These are phyloP conservation scores for Glebionis coronaria DNA, from an alignment of 129 eudicot species.

Conservation along the genomic window DNA sequence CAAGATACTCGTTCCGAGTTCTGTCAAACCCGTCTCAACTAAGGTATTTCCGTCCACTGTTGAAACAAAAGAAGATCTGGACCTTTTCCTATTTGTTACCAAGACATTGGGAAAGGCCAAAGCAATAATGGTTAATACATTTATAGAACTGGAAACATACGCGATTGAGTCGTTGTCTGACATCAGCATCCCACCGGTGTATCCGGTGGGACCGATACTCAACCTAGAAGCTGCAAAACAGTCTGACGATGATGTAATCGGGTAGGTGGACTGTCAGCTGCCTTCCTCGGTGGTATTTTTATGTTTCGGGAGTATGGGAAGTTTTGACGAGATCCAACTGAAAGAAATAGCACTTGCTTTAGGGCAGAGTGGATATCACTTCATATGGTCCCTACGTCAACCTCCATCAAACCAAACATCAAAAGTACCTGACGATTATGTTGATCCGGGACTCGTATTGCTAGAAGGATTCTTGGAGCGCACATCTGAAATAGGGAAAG, in stretches of 20 bases:
- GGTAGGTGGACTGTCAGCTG: conserved; percentile 1
- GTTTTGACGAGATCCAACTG: conserved; percentile 5
- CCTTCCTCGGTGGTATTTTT: conserved; percentile 1
- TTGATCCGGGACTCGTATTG: not conserved
- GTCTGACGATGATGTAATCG: not conserved
- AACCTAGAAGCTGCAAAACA: not conserved
- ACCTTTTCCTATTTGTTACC: not conserved
- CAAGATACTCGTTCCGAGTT: conserved; percentile 4
- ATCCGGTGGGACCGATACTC: conserved; percentile 12
- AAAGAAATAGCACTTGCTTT: conserved; percentile 13
- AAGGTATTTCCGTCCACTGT: conserved; percentile 16
- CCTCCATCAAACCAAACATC: not conserved
- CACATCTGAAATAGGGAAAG: conserved; percentile 5
- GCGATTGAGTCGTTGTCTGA: not conserved
- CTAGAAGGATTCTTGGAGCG: conserved; percentile 18
- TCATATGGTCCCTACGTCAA: conserved; percentile 3
- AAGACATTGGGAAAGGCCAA: conserved; percentile 1
- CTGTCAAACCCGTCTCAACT: conserved; percentile 11
- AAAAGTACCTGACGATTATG: not conserved
- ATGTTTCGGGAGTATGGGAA: conserved; percentile 12
- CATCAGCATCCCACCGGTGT: not conserved
- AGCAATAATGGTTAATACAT: conserved; percentile 12
- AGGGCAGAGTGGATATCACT: not conserved
- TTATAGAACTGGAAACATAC: conserved; percentile 12
- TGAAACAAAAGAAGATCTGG: conserved; percentile 7